Percentiles rank a stretch among this genome's conserved stretches.
Evolutionary conservation across 176 grass and related monocot genomes (phyloP).

Genomic region (Carex cristatella): DNA sequence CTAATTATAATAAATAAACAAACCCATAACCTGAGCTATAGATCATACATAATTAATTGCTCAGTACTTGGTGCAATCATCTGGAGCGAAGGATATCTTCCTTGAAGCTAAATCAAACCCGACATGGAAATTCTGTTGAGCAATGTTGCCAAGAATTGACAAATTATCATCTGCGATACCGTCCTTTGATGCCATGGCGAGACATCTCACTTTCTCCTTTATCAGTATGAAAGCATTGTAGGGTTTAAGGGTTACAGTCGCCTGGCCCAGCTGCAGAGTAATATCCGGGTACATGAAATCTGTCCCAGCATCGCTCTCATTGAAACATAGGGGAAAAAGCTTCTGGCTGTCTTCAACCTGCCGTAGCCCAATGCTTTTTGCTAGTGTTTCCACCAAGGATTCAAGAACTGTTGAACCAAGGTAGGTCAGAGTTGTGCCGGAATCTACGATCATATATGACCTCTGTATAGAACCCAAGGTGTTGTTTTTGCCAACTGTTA

Average conservation of each 20-base stretch:
- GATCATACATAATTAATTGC: not conserved
- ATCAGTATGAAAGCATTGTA: slow-evolving; percentile 27
- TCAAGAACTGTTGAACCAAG: slow-evolving; percentile 11
- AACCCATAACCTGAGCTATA: not conserved
- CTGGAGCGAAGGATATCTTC: slow-evolving; percentile 36
- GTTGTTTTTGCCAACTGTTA: slow-evolving; percentile 26
- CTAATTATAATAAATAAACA: slow-evolving; percentile 7
- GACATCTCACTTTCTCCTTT: slow-evolving; percentile 26
- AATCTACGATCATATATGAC: slow-evolving; percentile 48
- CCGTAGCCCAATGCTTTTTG: slow-evolving; percentile 12
- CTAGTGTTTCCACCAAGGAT: slow-evolving; percentile 26
- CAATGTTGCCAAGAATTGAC: slow-evolving; percentile 45
- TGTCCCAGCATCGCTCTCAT: not conserved
- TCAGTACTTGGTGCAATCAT: slow-evolving; percentile 38
- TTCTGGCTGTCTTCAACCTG: slow-evolving; percentile 20
- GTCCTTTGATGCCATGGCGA: slow-evolving; percentile 8
- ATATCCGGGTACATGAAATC: slow-evolving; percentile 32
- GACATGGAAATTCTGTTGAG: slow-evolving; percentile 55
- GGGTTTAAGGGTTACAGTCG: slow-evolving; percentile 19
- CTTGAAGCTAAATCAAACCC: slow-evolving; percentile 49
- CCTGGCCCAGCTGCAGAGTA: slow-evolving; percentile 33
- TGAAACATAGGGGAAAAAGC: slow-evolving; percentile 37
- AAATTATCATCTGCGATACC: not conserved
- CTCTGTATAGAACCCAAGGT: not conserved
- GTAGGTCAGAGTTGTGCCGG: slow-evolving; percentile 47